Conservation (phyloP, 345 rosid genomes). For the Brassica incana region DNA sequence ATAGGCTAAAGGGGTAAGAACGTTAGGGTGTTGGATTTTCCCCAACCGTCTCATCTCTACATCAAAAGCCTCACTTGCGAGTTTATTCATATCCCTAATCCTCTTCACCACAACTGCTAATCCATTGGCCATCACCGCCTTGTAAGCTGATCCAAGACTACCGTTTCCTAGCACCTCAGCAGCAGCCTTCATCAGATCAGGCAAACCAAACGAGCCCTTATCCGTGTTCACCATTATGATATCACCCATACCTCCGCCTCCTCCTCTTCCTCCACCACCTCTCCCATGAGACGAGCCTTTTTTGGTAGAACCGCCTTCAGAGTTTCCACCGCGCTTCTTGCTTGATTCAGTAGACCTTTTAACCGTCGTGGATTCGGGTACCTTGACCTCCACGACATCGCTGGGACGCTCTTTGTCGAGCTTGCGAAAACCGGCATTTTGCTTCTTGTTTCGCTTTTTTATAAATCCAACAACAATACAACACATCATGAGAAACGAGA, state of each 20-base stretch:
- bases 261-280: conserved; percentile 21
- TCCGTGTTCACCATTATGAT: conserved; percentile 66
- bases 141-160: conserved; percentile 84
- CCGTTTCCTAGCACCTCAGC: conserved; percentile 92
- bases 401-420: conserved; percentile 50
- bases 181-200: conserved; percentile 88
- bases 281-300: conserved; percentile 41
- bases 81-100: conserved; percentile 69
- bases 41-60: conserved; percentile 74
- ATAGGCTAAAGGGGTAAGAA: conserved; percentile 77
- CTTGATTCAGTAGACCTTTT: conserved; percentile 35
- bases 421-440: conserved; percentile 46
- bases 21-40: conserved; percentile 56
- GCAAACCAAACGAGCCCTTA: conserved; percentile 62
- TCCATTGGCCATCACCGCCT: conserved; percentile 72
- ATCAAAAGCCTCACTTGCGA: conserved; percentile 59
- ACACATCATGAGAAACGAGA: conserved; percentile 33
- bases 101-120: conserved; percentile 84
- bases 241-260: conserved; percentile 37
- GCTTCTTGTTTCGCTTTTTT: conserved; percentile 18
- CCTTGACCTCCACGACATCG: conserved; percentile 42
- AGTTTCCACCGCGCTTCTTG: conserved; percentile 25
- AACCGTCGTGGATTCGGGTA: conserved; percentile 36
- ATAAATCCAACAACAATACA: conserved; percentile 29
- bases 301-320: conserved; percentile 26